Percentiles rank a stretch among this genome's conserved stretches.
Evolutionary conservation across 495 filamentous ascomycete genomes (phyloP).

Genomic region (Amniculicola lignicola): DNA sequence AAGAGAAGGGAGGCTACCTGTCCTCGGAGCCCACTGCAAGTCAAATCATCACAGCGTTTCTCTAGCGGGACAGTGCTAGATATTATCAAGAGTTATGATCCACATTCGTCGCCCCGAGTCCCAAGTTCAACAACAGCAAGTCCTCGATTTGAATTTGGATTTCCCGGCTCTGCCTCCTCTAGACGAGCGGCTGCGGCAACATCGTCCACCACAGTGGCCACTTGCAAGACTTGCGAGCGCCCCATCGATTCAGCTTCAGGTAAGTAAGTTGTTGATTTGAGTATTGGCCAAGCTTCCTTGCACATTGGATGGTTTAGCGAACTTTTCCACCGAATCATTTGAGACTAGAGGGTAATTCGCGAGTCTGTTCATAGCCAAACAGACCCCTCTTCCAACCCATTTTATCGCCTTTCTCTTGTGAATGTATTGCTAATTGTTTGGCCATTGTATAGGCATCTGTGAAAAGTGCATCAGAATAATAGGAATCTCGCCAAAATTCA

Average conservation of each 20-base stretch:
- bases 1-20: conserved; percentile 10
- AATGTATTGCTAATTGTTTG: no score
- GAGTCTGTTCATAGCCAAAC: no score
- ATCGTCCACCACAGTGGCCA: conserved; percentile 13
- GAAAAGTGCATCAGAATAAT: conserved; percentile 27
- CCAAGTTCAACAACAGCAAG: conserved; percentile 1
- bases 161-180: background rate
- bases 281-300: no score
- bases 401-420: no score
- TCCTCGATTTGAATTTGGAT: conserved; percentile 4
- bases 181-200: background rate
- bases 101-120: conserved; percentile 7
- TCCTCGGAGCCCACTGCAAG: background rate
- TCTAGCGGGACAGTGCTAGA: conserved; percentile 26
- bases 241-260: conserved; percentile 12
- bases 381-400: no score
- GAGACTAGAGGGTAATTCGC: no score
- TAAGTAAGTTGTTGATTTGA: no score
- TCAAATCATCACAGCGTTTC: conserved; percentile 5
- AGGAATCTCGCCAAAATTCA: conserved; percentile 1
- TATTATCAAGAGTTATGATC: conserved; percentile 28
- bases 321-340: no score
- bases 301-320: no score
- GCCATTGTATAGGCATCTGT: no score
- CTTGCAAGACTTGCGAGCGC: conserved; percentile 27